Evolutionary conservation across 768 basidiomycete species (phyloP), one percentile per base, ranked within the genome.

Genomic region (Trametes gibbosa): DNA sequence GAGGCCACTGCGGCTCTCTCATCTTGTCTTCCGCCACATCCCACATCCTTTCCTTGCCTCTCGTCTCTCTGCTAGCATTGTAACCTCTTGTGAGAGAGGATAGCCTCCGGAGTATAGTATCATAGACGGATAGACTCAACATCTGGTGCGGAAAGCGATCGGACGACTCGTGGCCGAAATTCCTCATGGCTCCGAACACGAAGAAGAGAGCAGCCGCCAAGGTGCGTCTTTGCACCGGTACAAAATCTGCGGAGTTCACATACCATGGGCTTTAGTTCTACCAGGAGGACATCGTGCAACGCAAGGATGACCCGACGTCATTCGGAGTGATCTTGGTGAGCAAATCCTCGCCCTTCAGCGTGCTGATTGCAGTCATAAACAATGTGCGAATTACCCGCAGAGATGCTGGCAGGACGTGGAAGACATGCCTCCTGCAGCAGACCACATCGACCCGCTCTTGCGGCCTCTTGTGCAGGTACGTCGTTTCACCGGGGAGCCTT

Each of bases 371-470:
- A 32, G 29, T 32, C 19, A 32, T 37, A 32, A 62, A 29, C 40
- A 49, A 14, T 50, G 59, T 35, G 48, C 43, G 48, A 32, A 10
- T 17, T 14, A 50, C 25, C 25, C 51, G 9, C 69, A 95, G 92
- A 84, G 90, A 73, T 91, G 87, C 66, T 95, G 92, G 93, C 87
- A 91, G 62, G 91, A 94, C 70, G 84, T 86, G 10, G 92, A 95
- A 63, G 90, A 92, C 59, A 69, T 83, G 14, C 79, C 79, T 32
- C 72, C 73, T 0, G 74, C 77, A 3, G 70, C 74, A 25, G 73
- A 75, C 35, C 72, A 77, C 55, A 65, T 76, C 41, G 89, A 93
- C 72, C 88, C 90, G 13, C 77, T 93, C 52, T 84, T 91, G 80
- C 80, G 92, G 46, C 84, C 86, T 10, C 80, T 95, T 21, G 67